Percentiles rank a stretch among this genome's conserved stretches.
Conservation (phyloP, 768 basidiomycete species). For the Lentinus tigrinus region DNA sequence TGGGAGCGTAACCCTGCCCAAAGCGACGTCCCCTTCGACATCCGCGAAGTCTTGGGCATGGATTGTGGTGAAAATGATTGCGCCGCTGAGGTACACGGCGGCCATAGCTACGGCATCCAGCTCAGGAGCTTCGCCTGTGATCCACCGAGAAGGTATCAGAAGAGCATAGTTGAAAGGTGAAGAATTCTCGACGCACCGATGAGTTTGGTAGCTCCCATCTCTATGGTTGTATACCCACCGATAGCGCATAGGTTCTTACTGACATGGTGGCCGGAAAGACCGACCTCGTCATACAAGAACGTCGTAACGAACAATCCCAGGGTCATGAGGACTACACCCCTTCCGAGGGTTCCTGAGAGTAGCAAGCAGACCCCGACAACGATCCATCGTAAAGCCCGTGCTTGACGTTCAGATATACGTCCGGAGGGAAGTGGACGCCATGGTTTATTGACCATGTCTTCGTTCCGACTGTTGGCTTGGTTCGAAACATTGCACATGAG, state of each 20-base stretch:
- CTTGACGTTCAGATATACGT: constrained; percentile 26
- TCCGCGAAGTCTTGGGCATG: constrained; percentile 10
- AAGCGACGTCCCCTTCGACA: neutral
- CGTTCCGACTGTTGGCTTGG: constrained; percentile 26
- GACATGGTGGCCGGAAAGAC: constrained; percentile 26
- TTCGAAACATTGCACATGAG: constrained; percentile 36
- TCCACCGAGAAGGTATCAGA: neutral
- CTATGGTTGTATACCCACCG: constrained; percentile 32
- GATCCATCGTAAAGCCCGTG: constrained; percentile 31
- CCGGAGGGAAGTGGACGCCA: constrained; percentile 39
- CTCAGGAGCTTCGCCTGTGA: neutral
- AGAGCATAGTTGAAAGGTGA: neutral
- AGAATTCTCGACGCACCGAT: constrained; percentile 13
- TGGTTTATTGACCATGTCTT: constrained; percentile 35
- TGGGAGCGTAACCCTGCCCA: constrained; percentile 4
- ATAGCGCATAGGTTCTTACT: constrained; percentile 33
- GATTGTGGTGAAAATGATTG: constrained; percentile 7
- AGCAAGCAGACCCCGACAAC: constrained; percentile 28
- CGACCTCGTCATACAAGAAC: constrained; percentile 32
- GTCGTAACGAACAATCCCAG: constrained; percentile 11
- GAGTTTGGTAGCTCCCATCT: constrained; percentile 32
- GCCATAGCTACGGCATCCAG: neutral
- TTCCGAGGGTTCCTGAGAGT: constrained; percentile 3
- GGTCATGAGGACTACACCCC: constrained; percentile 17
- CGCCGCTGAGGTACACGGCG: constrained; percentile 1